Base-by-base conservation (phyloP, 1,284 basidiomycete genomes). In the Ustilago esculenta region DNA sequence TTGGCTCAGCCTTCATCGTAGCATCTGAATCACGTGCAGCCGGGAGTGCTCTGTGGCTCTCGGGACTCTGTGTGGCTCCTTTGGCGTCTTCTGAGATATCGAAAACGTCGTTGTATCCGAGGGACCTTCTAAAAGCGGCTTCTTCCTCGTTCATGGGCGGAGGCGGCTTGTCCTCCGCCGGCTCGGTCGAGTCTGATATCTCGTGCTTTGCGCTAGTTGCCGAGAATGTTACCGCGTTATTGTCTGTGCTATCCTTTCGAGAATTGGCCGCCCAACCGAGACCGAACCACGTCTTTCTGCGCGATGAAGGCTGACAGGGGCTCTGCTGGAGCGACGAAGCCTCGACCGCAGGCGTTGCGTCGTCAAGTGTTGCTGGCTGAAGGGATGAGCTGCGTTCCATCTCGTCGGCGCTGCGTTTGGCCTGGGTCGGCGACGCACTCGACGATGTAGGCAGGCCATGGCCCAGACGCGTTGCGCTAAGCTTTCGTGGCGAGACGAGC, bases 111-210 rank as follows among this genome's bases (percentile, higher is more conserved):
- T 57, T 24, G 29, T 59, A 52, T 1, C 63, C 72, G 9, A 73
- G 57, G 4, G 63, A 56, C n/a, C 54, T 33, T 11, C 72, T 43
- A 29, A 73, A 73, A 2, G 55, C 67, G 4, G 72, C 72, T 29
- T 73, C 72, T 2, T 70, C 72, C 15, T 70, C 67, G 34, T 53
- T 56, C 67, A 73, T 71, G 0, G 67, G 64, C 9, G 63, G 63
- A n/a, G 72, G 72, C 8, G 59, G 58, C 21, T 49, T 29, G 7
- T 61, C 47, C 1, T 46, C 29, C 15, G n/a, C 23, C 2, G 41
- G 3, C 25, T 36, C 33, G 2, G 23, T 36, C 7, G 25, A 17
- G 17, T 45, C 18, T 25, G 52, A 41, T 6, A 25, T 10, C 34
- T 51, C 56, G 9, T 39, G 44, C n/a, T 50, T 37, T 2, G 20